A percentile compares a stretch with the other conserved stretches of the same genome.
Conservation (phyloP, 345 rosid genomes). For the Conringia planisiliqua region DNA sequence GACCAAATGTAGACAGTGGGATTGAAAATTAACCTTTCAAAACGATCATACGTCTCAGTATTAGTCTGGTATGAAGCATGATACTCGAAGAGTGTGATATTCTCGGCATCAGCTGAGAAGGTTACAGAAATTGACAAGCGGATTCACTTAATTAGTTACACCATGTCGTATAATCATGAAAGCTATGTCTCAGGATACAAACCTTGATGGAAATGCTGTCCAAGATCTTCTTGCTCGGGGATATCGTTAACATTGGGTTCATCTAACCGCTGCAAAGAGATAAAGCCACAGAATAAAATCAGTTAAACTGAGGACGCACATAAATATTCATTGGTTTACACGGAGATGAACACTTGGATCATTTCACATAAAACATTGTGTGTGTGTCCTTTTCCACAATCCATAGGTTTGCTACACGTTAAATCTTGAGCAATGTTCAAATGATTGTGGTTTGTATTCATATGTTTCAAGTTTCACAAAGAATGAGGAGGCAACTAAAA, state of each 20-base stretch:
- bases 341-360: not conserved
- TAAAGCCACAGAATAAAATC: not conserved
- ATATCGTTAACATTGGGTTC: slow-evolving; percentile 33
- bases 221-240: slow-evolving; percentile 40
- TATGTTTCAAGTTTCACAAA: slow-evolving; percentile 10
- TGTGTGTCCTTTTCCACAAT: slow-evolving; percentile 3
- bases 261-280: slow-evolving; percentile 61
- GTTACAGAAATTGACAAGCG: slow-evolving; percentile 11
- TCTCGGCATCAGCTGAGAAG: slow-evolving; percentile 60
- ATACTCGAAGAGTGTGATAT: slow-evolving; percentile 65
- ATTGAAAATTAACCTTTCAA: slow-evolving; percentile 50
- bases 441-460: not conserved
- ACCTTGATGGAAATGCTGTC: slow-evolving; percentile 73
- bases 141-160: not conserved
- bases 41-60: slow-evolving; percentile 47
- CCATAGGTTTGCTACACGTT: not conserved
- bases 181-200: slow-evolving; percentile 6
- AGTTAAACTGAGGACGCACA: slow-evolving; percentile 4
- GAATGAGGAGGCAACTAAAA: not conserved
- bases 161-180: slow-evolving; percentile 1
- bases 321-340: not conserved
- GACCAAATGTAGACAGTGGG: not conserved
- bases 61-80: slow-evolving; percentile 53
- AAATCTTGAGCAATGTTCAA: not conserved
- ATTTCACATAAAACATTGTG: not conserved